Base-by-base conservation (phyloP, 768 basidiomycete genomes). In the Leccinum subgranulosum region DNA sequence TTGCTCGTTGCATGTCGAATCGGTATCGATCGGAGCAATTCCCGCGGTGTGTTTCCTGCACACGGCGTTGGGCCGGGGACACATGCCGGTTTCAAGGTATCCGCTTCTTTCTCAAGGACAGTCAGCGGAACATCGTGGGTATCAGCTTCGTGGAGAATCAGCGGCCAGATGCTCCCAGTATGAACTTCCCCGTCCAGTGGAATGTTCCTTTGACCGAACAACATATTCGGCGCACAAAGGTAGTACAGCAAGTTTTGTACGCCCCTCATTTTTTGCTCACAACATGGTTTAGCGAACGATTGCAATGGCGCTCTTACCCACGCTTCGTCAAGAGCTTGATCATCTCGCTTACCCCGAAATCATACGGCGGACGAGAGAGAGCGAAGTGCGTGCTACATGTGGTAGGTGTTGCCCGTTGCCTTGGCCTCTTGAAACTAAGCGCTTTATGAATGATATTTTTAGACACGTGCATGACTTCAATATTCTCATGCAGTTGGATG, bases 381-480 rank as follows among this genome's bases (percentile, higher is more conserved):
- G 83, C 50, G 90, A 92, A 59, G 88, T 90, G 49, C 84, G 92
- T 51, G 88, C 87, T 19, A 92, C 90, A 25, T 94, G 92, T 65
- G 92, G 91, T 92, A 69, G 55, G 86, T 74, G 34, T 60, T 29
- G 36, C 41, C 55, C 19, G 50, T 31, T 41, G 29, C 47, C 45
- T 48, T 54, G 9, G 21, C 49, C 50, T 29, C 25, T 49, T 36
- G 54, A 63, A 47, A 51, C 53, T 21, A 7, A 53, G 21, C 51
- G 55, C 60, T 52, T 61, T 53, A 51, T 49, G 19, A 56, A 55
- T 49, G 53, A n/a, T 57, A 41, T 49, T 59, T 56, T 21, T 69
- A 96, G 94, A 97, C 73, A 92, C 90, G 2, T 97, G 94, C 72
- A 90, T 92, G 80, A 94, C 92, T 5, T 95, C 94, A 12, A 85